phyloP scores from a whole-genome alignment of 1,139 yeast species.

The Saccharomyces hybrid region DNA sequence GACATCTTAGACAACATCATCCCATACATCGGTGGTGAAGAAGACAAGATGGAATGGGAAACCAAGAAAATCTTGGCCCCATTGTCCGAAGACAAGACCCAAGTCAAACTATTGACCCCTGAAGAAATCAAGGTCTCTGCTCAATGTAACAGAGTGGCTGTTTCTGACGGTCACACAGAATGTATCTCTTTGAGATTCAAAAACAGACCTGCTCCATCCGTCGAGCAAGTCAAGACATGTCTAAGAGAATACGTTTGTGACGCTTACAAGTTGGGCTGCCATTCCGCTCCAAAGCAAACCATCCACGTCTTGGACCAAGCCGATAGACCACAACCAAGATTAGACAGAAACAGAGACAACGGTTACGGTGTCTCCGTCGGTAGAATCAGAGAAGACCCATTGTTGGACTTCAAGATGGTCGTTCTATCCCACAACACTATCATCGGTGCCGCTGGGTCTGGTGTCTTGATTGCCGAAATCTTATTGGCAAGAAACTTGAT shows the following conservation, averaged over 20 bases:
- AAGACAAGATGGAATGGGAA: constrained; percentile 98
- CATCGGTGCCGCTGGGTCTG: constrained; percentile 99
- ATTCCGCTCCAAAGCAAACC: constrained; percentile 87
- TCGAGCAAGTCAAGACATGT: constrained; percentile 67
- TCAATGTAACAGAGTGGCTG: constrained; percentile 95
- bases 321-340: constrained; percentile 97
- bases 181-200: constrained; percentile 84
- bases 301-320: constrained; percentile 85
- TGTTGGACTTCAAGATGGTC: constrained; percentile 91
- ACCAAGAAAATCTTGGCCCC: constrained; percentile 86
- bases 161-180: constrained; percentile 96
- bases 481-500: constrained; percentile 70
- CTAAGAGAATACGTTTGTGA: constrained; percentile 74
- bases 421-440: constrained; percentile 93
- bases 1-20: constrained; percentile 91
- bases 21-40: constrained; percentile 94
- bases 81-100: constrained; percentile 44
- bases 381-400: constrained; percentile 86
- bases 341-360: constrained; percentile 90
- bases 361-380: constrained; percentile 97
- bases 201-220: constrained; percentile 74
- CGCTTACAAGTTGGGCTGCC: constrained; percentile 68
- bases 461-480: constrained; percentile 89
- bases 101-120: constrained; percentile 55
- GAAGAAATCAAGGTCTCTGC: constrained; percentile 84